phyloP scores from a whole-genome alignment of 805 yeast species.

The Hanseniaspora mollemarum region DNA sequence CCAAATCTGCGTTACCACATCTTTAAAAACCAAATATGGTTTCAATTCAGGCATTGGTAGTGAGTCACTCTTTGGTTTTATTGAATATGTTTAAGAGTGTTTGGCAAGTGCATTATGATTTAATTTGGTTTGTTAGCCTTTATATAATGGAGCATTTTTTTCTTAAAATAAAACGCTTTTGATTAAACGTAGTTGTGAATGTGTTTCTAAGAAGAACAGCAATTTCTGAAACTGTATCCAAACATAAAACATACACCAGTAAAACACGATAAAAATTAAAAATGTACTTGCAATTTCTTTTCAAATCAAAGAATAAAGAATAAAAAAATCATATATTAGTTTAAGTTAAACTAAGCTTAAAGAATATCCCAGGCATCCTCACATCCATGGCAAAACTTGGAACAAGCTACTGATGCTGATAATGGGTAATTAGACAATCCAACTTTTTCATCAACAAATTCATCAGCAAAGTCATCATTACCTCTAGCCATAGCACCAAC shows the following conservation, averaged over 20 bases:
- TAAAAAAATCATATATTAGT: too few species aligned
- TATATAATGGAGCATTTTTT: too few species aligned
- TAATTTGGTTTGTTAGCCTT: neutral
- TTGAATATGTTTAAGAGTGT: too few species aligned
- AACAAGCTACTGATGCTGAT: slow-evolving; percentile 95
- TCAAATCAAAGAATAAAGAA: too few species aligned
- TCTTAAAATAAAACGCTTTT: too few species aligned
- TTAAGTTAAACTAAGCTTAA: too few species aligned
- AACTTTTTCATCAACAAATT: slow-evolving; percentile 88
- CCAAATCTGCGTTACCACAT: slow-evolving; percentile 53
- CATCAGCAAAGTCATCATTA: slow-evolving; percentile 93
- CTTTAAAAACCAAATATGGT: slow-evolving; percentile 39
- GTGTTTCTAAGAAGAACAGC: neutral
- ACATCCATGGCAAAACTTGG: slow-evolving; percentile 96
- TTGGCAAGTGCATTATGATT: neutral
- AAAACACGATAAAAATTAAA: neutral
- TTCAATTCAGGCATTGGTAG: slow-evolving; percentile 9
- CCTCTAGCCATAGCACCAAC: slow-evolving; percentile 99
- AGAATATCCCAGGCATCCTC: slow-evolving; percentile 93
- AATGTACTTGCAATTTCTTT: neutral
- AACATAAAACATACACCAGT: too few species aligned
- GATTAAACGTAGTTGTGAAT: neutral
- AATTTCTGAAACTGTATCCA: too few species aligned
- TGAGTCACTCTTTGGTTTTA: neutral
- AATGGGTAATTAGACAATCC: slow-evolving; percentile 92